Evolutionary conservation across 192 early-diverging fungal genomes (phyloP), one percentile per base, ranked within the genome.

Genomic region (Chytriomyces sp.): DNA sequence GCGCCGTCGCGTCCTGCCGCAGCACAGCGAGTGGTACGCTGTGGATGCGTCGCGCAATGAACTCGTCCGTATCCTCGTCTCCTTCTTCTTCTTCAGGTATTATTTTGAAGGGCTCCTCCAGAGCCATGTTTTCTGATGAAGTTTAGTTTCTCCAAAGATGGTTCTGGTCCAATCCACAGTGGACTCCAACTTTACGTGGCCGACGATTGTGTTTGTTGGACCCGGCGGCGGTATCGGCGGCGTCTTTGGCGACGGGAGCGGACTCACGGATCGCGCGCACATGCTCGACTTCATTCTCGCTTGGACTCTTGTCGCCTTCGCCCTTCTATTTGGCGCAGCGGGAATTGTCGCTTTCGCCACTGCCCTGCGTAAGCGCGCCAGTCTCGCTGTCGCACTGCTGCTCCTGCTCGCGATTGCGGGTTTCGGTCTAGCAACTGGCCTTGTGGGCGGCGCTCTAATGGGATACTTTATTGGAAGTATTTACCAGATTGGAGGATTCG

Each of bases 1-100:
- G 82, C 2, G 66, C 33, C 44, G 79, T 84, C 38, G 91, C 73
- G 73, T 92, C 90, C 5, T 40, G 61, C 59, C 90, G 90, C 25
- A 93, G 78, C 33, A 78, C 76, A n/a, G 92, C 84, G 2, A 92
- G 75, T 33, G 87, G 78, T 32, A 92, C 56, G 32, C 12, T 78
- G 70, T 91, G 88, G 6, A 90, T 84, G 57, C 90, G 77, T 56
- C 81, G 84, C 3, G 89, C 84, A 12, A 92, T 75, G 64, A 88
- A 91, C 32, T 78, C 76, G 60, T 88, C 89, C 5, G 86, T 74
- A 54, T 86, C 77, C 1, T 49, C 17, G 44, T n/a, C 44, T 49
- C 14, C 41, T 49, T 49, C 22, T 49, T n/a, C 44, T 3, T 49
- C 44, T 2, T 1, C 22, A 49, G 22, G 22, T 49, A 49, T n/a